A percentile compares a stretch with the other conserved stretches of the same genome.
Conservation (phyloP, 108 stramenopile genomes). For the Nitzschia sp. region DNA sequence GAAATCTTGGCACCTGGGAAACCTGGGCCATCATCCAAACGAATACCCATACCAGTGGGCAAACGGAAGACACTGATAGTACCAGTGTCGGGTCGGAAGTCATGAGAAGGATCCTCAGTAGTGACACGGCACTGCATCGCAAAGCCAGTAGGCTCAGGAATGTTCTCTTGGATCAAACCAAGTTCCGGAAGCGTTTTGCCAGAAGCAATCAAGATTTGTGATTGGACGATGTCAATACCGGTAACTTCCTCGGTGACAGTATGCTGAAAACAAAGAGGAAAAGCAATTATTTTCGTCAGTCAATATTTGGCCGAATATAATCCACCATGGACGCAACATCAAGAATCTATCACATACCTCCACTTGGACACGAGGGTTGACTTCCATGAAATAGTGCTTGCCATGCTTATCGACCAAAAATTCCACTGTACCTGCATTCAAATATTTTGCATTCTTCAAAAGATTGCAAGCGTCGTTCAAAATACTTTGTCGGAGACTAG, state of each 20-base stretch:
- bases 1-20: slow-evolving; percentile 59
- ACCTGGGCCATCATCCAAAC: slow-evolving; percentile 87
- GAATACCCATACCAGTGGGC: slow-evolving; percentile 94
- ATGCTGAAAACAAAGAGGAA: too few relatives aligned
- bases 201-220: slow-evolving; percentile 89
- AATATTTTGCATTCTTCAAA: slow-evolving; percentile 76
- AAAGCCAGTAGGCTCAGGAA: slow-evolving; percentile 67
- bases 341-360: too few relatives aligned
- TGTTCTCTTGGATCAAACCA: slow-evolving; percentile 69
- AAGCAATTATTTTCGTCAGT: too few relatives aligned
- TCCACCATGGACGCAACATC: too few relatives aligned
- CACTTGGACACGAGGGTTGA: slow-evolving; percentile 92
- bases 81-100: slow-evolving; percentile 94
- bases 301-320: too few relatives aligned
- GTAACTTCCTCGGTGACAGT: slow-evolving; percentile 93
- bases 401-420: slow-evolving; percentile 93
- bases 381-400: slow-evolving; percentile 92
- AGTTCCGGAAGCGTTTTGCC: slow-evolving; percentile 85
- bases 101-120: slow-evolving; percentile 89
- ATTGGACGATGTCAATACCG: slow-evolving; percentile 90
- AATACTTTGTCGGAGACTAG: slow-evolving; percentile 68
- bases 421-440: slow-evolving; percentile 96
- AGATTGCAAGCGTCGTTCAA: slow-evolving; percentile 79
- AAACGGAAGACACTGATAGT: slow-evolving; percentile 88
- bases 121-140: slow-evolving; percentile 97